These are phyloP conservation scores for Podospora conica DNA, from an alignment of 495 filamentous ascomycete genomes.

Conservation along the genomic window DNA sequence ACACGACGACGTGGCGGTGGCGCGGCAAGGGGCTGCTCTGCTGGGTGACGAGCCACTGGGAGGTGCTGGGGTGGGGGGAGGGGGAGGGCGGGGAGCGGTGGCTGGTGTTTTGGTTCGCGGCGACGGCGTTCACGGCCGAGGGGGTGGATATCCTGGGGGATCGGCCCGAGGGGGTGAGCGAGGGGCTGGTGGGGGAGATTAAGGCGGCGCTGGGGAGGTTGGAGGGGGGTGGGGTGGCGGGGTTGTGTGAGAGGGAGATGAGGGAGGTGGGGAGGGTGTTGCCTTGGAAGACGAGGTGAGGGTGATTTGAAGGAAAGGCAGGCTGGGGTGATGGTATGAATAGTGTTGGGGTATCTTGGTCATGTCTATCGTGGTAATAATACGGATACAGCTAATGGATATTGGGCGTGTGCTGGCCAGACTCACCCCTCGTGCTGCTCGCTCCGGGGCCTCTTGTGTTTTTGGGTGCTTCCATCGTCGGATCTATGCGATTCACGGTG, in stretches of 20 bases:
- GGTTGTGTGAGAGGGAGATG: conserved; percentile 40
- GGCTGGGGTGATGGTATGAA: background rate
- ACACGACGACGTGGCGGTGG: conserved; percentile 57
- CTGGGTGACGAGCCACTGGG: conserved; percentile 63
- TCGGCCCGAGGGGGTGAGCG: conserved; percentile 44
- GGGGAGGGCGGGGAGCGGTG: conserved; percentile 42
- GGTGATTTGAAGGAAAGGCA: background rate
- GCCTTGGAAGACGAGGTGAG: conserved; percentile 36
- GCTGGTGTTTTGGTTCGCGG: conserved; percentile 70
- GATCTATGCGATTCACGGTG: background rate
- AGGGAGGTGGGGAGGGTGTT: conserved; percentile 37
- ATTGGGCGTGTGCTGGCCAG: background rate
- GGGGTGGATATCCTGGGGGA: conserved; percentile 68
- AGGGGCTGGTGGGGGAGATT: conserved; percentile 41
- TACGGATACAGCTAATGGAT: background rate
- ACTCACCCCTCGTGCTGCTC: background rate
- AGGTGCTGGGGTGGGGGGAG: conserved; percentile 64
- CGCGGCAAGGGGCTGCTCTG: conserved; percentile 61
- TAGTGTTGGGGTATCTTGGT: background rate
- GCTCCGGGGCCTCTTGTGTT: background rate
- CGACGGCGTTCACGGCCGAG: conserved; percentile 67
- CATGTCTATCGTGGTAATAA: background rate
- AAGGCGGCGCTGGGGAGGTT: conserved; percentile 39
- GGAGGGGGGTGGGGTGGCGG: conserved; percentile 31
- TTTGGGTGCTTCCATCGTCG: background rate